Evolutionary conservation across 2,329 filamentous ascomycete genomes (phyloP), one percentile per base, ranked within the genome.

Genomic region (Lecanicillium sp.): DNA sequence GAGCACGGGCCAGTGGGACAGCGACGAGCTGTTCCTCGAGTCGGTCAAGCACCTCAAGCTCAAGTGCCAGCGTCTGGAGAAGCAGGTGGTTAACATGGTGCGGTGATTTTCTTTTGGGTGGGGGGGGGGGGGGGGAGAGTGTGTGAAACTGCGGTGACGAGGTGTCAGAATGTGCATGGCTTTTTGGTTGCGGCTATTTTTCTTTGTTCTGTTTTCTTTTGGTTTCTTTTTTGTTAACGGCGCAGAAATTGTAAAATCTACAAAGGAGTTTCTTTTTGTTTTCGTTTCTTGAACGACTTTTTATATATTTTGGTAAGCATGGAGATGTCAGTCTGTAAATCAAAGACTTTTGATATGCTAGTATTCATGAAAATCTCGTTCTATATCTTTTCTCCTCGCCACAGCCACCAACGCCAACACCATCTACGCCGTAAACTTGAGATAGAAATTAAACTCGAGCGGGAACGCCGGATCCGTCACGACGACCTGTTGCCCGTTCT

Each of bases 1-100:
- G 74, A 96, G 90, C 72, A 85, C 89, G 0, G 94, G 93, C 5
- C 93, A 98, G 70, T 95, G 89, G 74, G 84, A 93, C 51, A 95
- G 90, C 62, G 91, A 97, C 60, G 84, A 90, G 67, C 75, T 98
- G 55, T 97, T 98, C 73, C 68, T 98, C 49, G 90, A 97, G 69
- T 83, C 88, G 23, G 78, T 98, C 43, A 86, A 85, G 69, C 74
- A 89, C 57, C 70, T 98, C 53, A 95, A 90, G 73, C 74, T 80
- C 59, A 97, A 97, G 74, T 93, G 87, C 56, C 72, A 81, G 62
- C 76, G 77, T 58, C 74, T 91, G 54, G 83, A 86, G 73, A 74
- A 81, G 61, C 84, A 87, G 61, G 73, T 91, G 59, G 70, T 78
- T 55, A 77, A 79, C 61, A 84, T 85, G 78, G 74, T 73, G 55